These are phyloP conservation scores for Immersiella caudata DNA, from an alignment of 495 filamentous ascomycete genomes.

Conservation along the genomic window DNA sequence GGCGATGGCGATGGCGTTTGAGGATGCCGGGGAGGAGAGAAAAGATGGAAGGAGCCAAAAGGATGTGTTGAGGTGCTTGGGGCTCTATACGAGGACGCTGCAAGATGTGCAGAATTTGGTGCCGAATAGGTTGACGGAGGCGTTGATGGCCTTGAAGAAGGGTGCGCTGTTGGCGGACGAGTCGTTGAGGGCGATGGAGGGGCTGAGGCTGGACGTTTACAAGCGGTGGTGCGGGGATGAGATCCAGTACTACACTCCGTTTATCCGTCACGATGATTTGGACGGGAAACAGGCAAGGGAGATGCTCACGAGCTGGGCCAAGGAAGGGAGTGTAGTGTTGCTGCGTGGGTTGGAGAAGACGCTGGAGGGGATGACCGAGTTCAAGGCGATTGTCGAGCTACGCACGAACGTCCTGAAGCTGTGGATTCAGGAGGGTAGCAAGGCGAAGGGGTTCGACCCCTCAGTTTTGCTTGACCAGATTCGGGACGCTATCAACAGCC, in stretches of 20 bases:
- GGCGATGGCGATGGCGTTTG: conserved; percentile 63
- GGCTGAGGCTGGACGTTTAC: conserved; percentile 79
- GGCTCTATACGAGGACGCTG: conserved; percentile 76
- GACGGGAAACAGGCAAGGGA: conserved; percentile 64
- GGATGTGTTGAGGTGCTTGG: conserved; percentile 63
- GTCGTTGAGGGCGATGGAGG: conserved; percentile 64
- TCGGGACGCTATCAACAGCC: conserved; percentile 67
- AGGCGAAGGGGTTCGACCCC: conserved; percentile 58
- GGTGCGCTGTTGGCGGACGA: conserved; percentile 70
- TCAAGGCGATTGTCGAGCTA: conserved; percentile 67
- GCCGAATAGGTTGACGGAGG: conserved; percentile 70
- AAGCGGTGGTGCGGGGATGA: conserved; percentile 82
- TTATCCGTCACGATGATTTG: conserved; percentile 83
- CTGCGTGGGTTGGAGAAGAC: conserved; percentile 59
- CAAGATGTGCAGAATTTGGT: conserved; percentile 73
- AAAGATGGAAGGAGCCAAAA: conserved; percentile 27
- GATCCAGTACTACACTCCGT: conserved; percentile 84
- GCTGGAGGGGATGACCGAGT: conserved; percentile 60
- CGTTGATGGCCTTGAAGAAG: conserved; percentile 68
- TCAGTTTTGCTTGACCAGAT: conserved; percentile 68
- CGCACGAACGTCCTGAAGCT: conserved; percentile 69
- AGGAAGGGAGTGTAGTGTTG: conserved; percentile 66
- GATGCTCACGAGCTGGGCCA: conserved; percentile 73
- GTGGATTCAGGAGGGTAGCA: conserved; percentile 66
- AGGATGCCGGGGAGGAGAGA: conserved; percentile 40